Evolutionary conservation across 78 protist genomes (phyloP).

Genomic region (Fonticula alba): DNA sequence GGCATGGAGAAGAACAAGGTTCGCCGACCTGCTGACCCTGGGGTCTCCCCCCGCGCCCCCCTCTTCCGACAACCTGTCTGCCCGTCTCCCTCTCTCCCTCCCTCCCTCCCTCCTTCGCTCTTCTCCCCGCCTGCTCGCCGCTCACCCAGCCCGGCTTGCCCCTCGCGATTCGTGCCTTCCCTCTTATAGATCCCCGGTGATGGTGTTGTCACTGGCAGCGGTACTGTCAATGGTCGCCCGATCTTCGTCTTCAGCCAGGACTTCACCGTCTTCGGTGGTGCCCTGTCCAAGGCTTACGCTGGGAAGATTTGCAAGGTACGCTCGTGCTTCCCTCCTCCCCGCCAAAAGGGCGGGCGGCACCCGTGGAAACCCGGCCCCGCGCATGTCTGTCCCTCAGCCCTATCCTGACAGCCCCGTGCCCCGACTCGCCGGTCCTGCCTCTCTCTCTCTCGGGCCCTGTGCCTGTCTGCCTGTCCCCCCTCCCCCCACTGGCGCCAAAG

Average conservation of each 20-base stretch:
- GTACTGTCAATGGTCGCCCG: constrained; percentile 78
- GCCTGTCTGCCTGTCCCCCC: background rate
- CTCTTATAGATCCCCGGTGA: constrained; percentile 76
- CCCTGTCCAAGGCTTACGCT: constrained; percentile 82
- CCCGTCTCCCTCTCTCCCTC: no score
- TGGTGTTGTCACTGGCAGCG: constrained; percentile 87
- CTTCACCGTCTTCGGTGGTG: constrained; percentile 92
- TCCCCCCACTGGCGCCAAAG: background rate
- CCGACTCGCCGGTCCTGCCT: no score
- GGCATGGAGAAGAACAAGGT: constrained; percentile 48
- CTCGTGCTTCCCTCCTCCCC: background rate
- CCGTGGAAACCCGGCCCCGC: background rate
- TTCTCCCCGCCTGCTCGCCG: no score
- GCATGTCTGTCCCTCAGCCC: background rate
- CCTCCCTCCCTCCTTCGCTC: no score
- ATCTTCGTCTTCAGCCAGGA: constrained; percentile 86
- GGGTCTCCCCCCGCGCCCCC: no score
- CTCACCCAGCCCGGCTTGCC: no score
- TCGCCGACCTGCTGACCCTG: background rate
- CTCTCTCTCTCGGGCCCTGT: background rate
- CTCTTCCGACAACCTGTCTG: no score
- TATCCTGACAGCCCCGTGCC: no score
- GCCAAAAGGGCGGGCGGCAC: no score
- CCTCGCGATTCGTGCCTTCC: no score
- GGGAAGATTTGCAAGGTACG: constrained; percentile 81